Conservation (phyloP, 2,329 filamentous ascomycete species). For the Nemania abortiva region DNA sequence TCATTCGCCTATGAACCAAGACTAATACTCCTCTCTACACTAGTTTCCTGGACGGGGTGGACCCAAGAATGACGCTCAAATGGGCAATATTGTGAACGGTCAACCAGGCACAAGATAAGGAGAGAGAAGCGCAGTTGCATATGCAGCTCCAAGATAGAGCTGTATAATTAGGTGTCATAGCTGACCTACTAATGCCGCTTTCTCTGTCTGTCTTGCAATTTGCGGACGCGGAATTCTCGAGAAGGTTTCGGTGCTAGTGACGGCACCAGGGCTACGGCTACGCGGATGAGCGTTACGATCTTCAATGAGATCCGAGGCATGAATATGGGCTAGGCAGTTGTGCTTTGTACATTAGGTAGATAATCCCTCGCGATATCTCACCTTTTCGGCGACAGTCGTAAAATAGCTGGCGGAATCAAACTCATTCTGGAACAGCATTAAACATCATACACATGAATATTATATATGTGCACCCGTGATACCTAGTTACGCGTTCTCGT, state of each 20-base stretch:
- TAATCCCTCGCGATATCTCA: constrained; percentile 3
- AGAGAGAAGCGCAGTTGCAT: not conserved
- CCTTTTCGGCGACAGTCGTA: constrained; percentile 5
- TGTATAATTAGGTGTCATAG: not conserved
- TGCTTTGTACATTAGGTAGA: constrained; percentile 20
- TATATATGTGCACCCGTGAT: not conserved
- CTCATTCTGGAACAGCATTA: not conserved
- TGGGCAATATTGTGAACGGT: constrained; percentile 58
- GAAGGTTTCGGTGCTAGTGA: not conserved
- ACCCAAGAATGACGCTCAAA: constrained; percentile 64
- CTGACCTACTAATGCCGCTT: not conserved
- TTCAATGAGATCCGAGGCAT: constrained; percentile 14
- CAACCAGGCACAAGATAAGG: constrained; percentile 51
- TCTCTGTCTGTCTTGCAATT: constrained; percentile 5
- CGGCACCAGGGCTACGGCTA: not conserved
- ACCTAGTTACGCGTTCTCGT: no score
- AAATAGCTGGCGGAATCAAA: constrained; percentile 26
- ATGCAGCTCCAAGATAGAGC: not conserved
- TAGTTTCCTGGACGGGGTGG: constrained; percentile 67
- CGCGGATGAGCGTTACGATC: constrained; percentile 1
- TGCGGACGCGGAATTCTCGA: not conserved
- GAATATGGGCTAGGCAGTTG: constrained; percentile 14
- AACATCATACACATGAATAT: not conserved
- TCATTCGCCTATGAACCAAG: not conserved
- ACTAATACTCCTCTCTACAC: constrained; percentile 5